Conservation (phyloP, 352 stramenopile genomes). For the Nothophytophthora sp. region DNA sequence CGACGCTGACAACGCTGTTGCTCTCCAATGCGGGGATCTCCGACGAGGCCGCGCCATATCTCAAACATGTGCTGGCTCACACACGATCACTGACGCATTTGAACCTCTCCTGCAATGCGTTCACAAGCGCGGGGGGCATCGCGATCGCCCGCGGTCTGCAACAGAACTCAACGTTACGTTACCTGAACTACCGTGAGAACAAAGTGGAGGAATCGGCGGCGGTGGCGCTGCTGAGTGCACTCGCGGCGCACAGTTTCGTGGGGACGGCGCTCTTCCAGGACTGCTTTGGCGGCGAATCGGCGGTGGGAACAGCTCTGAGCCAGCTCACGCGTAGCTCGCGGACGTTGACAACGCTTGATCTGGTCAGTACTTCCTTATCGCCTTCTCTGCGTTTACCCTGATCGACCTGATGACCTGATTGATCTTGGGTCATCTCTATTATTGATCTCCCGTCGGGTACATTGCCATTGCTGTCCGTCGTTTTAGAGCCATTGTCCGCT, state of each 20-base stretch:
- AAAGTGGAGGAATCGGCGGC: slow-evolving; percentile 39
- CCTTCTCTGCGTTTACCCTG: too few species aligned
- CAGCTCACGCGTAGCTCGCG: slow-evolving; percentile 26
- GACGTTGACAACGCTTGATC: slow-evolving; percentile 47
- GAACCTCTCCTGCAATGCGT: slow-evolving; percentile 55
- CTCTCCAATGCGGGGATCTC: slow-evolving; percentile 66
- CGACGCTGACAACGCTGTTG: slow-evolving; percentile 52
- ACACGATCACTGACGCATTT: slow-evolving; percentile 57
- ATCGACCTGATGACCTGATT: too few species aligned
- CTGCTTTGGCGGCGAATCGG: slow-evolving; percentile 42
- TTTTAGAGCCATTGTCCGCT: slow-evolving; percentile 71
- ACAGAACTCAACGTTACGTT: slow-evolving; percentile 43
- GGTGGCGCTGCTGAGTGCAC: slow-evolving; percentile 33
- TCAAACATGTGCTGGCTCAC: slow-evolving; percentile 44
- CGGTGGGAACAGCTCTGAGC: slow-evolving; percentile 31
- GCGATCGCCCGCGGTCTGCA: slow-evolving; percentile 49
- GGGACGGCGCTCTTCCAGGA: slow-evolving; percentile 55
- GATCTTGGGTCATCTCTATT: too few species aligned
- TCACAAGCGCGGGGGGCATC: slow-evolving; percentile 31
- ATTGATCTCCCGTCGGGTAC: too few species aligned
- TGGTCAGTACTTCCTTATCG: too few species aligned
- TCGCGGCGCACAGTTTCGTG: slow-evolving; percentile 37
- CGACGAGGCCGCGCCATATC: slow-evolving; percentile 41
- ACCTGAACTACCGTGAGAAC: slow-evolving; percentile 68
- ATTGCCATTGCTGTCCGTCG: too few species aligned